Conservation (phyloP, 768 basidiomycete genomes). For the Trametes villosa region DNA sequence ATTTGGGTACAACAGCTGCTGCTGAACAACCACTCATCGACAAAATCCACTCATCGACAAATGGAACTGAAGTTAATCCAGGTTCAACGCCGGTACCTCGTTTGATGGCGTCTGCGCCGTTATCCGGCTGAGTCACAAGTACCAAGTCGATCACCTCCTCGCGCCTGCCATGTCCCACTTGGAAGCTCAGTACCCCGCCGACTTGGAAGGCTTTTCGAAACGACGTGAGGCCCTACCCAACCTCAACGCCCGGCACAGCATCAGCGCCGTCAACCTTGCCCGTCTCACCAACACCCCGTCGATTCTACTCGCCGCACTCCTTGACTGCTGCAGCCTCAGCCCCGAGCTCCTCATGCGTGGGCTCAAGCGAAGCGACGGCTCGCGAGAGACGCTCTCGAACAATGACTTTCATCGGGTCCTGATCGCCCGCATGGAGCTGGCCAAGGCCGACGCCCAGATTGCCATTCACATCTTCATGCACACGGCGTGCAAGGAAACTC, state of each 20-base stretch:
- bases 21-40: too few species aligned
- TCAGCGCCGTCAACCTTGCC: neutral
- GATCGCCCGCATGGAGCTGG: neutral
- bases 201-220: neutral
- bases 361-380: neutral
- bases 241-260: neutral
- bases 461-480: neutral
- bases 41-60: too few species aligned
- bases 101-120: too few species aligned
- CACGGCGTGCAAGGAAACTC: too few species aligned
- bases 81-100: too few species aligned
- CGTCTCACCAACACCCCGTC: neutral
- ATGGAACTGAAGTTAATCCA: too few species aligned
- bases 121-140: too few species aligned
- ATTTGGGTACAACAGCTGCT: too few species aligned
- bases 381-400: neutral
- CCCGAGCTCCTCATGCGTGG: neutral
- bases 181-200: neutral
- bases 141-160: too few species aligned
- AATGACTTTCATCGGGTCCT: neutral
- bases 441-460: neutral
- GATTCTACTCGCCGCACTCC: neutral
- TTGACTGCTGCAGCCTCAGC: neutral
- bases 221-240: neutral
- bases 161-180: too few species aligned